phyloP scores from a whole-genome alignment of 2,329 filamentous ascomycete genomes.

The Monilinia polystroma region DNA sequence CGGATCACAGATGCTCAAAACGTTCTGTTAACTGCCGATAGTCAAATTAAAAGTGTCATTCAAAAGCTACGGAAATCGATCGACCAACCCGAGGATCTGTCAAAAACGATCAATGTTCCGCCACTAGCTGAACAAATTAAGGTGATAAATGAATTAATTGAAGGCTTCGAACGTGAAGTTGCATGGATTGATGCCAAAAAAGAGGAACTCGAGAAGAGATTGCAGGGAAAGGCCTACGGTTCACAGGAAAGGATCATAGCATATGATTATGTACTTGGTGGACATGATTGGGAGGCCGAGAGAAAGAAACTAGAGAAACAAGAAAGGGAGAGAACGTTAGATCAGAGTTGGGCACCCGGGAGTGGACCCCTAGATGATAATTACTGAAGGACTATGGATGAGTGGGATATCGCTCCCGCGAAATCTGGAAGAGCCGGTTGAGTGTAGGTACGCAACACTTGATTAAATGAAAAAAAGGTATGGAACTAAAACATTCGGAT shows the following conservation, averaged over 20 bases:
- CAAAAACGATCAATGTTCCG: background rate
- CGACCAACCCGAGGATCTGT: background rate
- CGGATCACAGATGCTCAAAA: background rate
- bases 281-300: background rate
- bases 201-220: no score
- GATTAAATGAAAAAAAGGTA: no score
- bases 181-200: background rate
- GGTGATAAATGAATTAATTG: background rate
- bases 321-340: background rate
- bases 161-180: background rate
- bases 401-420: no score
- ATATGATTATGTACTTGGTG: background rate
- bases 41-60: no score
- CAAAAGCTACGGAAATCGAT: background rate
- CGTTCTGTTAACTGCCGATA: background rate
- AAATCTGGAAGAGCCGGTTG: no score
- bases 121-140: background rate
- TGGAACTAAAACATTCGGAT: background rate
- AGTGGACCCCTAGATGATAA: background rate
- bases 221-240: background rate
- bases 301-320: background rate
- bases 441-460: no score
- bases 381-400: background rate
- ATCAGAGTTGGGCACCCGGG: background rate
- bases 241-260: background rate